Conservation (phyloP, 31 red algal genomes). For the Pterothamnion heteromorphum region DNA sequence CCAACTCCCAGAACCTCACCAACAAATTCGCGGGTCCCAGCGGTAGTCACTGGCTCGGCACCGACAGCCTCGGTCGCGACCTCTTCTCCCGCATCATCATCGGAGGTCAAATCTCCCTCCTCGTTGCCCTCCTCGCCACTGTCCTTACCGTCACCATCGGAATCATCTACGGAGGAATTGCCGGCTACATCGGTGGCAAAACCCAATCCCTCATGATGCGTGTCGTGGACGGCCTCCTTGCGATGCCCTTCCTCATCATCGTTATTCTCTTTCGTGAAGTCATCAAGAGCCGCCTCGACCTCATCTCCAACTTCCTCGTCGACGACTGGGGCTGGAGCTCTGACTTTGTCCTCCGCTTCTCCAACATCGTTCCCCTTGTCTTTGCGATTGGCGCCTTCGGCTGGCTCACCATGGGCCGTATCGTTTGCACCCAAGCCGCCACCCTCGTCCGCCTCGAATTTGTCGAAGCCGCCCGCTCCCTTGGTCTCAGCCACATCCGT, state of each 20-base stretch:
- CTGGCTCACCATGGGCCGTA: neutral
- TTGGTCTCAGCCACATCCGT: neutral
- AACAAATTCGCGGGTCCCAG: neutral
- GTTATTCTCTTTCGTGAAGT: neutral
- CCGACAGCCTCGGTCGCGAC: constrained; percentile 12
- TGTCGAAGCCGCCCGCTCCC: neutral
- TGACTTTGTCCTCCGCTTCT: neutral
- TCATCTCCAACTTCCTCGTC: neutral
- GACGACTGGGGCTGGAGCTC: neutral
- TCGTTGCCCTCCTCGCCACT: neutral
- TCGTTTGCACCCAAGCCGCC: neutral
- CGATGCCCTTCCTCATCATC: constrained; percentile 1
- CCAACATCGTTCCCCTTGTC: neutral
- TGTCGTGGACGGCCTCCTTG: neutral
- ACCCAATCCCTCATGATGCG: neutral
- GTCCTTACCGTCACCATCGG: neutral
- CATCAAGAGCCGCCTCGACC: neutral
- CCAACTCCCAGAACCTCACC: neutral
- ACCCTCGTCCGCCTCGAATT: neutral
- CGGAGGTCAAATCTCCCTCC: neutral
- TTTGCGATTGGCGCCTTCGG: neutral
- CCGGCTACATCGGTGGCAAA: neutral
- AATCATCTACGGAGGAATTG: neutral
- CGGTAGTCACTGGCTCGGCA: neutral
- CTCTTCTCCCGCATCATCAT: neutral